phyloP scores from a whole-genome alignment of 345 rosid species.

The Acer campestre region DNA sequence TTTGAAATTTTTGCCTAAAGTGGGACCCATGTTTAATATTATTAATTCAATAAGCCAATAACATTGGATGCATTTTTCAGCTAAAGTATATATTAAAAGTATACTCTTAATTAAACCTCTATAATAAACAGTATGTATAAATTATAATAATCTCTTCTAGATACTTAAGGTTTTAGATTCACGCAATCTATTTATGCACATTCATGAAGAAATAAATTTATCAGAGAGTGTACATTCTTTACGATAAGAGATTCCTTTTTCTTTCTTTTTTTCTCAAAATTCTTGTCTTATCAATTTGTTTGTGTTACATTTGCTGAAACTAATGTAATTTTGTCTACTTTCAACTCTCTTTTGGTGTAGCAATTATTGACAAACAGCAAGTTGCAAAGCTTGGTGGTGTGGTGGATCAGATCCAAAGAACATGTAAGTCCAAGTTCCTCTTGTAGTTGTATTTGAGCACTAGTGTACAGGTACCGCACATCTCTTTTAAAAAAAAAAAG shows the following conservation, averaged over 20 bases:
- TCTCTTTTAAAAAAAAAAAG: not conserved
- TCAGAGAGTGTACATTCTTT: not conserved
- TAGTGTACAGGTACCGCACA: not conserved
- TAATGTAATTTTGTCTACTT: constrained; percentile 3
- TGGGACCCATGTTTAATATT: not conserved
- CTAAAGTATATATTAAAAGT: not conserved
- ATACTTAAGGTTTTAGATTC: not conserved
- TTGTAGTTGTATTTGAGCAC: not conserved
- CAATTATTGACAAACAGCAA: constrained; percentile 60
- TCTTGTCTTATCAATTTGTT: not conserved
- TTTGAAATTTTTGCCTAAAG: not conserved
- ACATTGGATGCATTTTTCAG: not conserved
- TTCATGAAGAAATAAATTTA: not conserved
- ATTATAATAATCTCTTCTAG: not conserved
- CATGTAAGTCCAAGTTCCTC: constrained; percentile 55
- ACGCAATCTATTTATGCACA: not conserved
- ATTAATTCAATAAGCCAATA: not conserved
- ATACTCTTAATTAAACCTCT: not conserved
- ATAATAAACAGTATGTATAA: not conserved
- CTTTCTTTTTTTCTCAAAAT: not conserved
- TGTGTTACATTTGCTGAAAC: not conserved
- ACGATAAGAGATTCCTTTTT: not conserved
- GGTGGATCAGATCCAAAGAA: constrained; percentile 67
- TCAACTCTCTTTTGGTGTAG: constrained; percentile 39
- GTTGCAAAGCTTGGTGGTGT: constrained; percentile 60